Evolutionary conservation across 495 filamentous ascomycete species (phyloP).

Genomic region (Aspergillus kassunensis): DNA sequence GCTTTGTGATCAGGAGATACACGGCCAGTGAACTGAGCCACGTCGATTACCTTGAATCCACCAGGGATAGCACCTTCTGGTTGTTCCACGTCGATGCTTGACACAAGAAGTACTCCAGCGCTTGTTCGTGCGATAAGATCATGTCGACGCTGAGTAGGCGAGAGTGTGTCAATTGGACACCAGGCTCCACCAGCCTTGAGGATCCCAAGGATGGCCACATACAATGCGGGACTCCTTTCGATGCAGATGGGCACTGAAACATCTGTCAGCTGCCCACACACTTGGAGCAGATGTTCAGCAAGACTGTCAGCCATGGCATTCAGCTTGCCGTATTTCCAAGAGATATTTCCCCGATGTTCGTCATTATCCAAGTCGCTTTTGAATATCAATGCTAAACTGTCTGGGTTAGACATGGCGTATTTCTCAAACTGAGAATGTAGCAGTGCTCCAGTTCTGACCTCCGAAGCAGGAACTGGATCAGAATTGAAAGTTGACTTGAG

Average conservation of each 20-base stretch:
- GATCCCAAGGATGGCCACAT: constrained; percentile 73
- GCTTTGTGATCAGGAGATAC: not conserved
- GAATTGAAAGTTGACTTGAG: constrained; percentile 25
- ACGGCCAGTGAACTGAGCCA: constrained; percentile 10
- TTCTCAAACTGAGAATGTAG: constrained; percentile 29
- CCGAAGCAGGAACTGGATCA: constrained; percentile 1
- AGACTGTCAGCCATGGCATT: constrained; percentile 26
- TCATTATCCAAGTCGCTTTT: constrained; percentile 23
- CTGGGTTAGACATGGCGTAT: constrained; percentile 17
- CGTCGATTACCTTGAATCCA: constrained; percentile 22
- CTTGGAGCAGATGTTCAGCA: constrained; percentile 21
- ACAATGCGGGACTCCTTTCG: constrained; percentile 74
- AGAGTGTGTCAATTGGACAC: constrained; percentile 38
- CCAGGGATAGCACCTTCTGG: constrained; percentile 25
- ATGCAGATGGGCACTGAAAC: constrained; percentile 72
- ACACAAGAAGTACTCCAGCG: constrained; percentile 23
- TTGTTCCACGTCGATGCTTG: constrained; percentile 19
- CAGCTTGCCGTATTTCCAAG: constrained; percentile 31
- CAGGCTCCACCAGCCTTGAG: constrained; percentile 56
- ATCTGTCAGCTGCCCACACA: constrained; percentile 20
- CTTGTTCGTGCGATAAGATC: constrained; percentile 30
- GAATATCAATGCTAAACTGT: constrained; percentile 27
- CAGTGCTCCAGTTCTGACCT: constrained; percentile 12
- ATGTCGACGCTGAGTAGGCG: constrained; percentile 32
- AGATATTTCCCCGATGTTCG: constrained; percentile 11